A percentile compares a stretch with the other conserved stretches of the same genome.
Evolutionary conservation across 352 stramenopile genomes (phyloP).

Genomic region (Globisporangium viniferum): DNA sequence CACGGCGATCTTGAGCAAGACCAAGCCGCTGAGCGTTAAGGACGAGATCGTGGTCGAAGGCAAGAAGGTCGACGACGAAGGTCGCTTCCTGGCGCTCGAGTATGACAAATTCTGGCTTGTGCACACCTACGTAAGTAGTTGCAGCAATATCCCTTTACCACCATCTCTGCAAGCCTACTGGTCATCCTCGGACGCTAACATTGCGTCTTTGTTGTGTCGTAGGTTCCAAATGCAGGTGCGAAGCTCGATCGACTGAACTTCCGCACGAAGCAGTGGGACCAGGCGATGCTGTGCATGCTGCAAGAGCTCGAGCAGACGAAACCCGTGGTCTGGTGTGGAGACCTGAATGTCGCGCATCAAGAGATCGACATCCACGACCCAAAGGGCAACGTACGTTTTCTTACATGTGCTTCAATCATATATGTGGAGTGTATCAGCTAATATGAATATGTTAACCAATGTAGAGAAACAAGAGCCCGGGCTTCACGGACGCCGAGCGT

Average conservation of each 20-base stretch:
- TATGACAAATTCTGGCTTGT: slow-evolving; percentile 77
- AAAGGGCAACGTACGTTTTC: slow-evolving; percentile 56
- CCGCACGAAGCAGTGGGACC: slow-evolving; percentile 75
- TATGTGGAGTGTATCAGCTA: too few species aligned
- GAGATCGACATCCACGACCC: slow-evolving; percentile 89
- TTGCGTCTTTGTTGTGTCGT: not conserved
- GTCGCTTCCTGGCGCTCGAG: slow-evolving; percentile 76
- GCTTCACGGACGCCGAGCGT: slow-evolving; percentile 79
- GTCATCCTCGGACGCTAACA: not conserved
- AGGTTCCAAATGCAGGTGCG: slow-evolving; percentile 65
- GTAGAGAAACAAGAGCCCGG: slow-evolving; percentile 65
- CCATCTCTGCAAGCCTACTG: too few species aligned
- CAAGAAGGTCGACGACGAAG: slow-evolving; percentile 58
- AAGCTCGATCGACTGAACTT: slow-evolving; percentile 75
- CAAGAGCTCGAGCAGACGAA: slow-evolving; percentile 72
- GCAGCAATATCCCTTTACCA: too few species aligned
- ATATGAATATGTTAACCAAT: not conserved
- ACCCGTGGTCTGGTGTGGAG: slow-evolving; percentile 80
- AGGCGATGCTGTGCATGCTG: slow-evolving; percentile 65
- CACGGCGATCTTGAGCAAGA: slow-evolving; percentile 73
- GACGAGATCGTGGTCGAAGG: slow-evolving; percentile 60
- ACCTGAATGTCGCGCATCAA: slow-evolving; percentile 84
- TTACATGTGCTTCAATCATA: not conserved
- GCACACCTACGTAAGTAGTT: slow-evolving; percentile 63
- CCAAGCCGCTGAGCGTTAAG: slow-evolving; percentile 64